A percentile compares a stretch with the other conserved stretches of the same genome.
Conservation (phyloP, 345 rosid species). For the Tarenaya hassleriana region DNA sequence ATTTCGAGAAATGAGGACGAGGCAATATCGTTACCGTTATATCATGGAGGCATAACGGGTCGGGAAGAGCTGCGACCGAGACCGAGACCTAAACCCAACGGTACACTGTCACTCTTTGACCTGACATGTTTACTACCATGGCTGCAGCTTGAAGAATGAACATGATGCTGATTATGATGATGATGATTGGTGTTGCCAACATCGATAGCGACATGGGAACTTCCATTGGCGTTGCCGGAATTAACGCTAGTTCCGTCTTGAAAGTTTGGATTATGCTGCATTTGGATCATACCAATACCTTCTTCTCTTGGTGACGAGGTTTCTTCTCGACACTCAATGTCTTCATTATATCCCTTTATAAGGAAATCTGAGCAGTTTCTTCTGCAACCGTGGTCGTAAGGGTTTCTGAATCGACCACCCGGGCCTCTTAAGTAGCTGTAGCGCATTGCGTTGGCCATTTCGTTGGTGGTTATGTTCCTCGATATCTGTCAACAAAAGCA, state of each 20-base stretch:
- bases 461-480: conserved; percentile 89
- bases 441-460: conserved; percentile 86
- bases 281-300: conserved; percentile 73
- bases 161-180: conserved; percentile 39
- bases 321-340: conserved; percentile 50
- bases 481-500: too few relatives aligned
- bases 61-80: conserved; percentile 49
- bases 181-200: conserved; percentile 26
- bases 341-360: conserved; percentile 80
- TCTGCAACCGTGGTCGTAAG: conserved; percentile 75
- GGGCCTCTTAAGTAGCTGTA: conserved; percentile 89
- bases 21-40: too few relatives aligned
- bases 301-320: conserved; percentile 35
- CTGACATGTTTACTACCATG: conserved; percentile 36
- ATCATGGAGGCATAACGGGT: conserved; percentile 38
- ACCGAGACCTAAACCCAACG: conserved; percentile 72
- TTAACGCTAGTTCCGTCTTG: conserved; percentile 53
- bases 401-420: conserved; percentile 87
- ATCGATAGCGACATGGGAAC: conserved; percentile 60
- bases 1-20: conserved; percentile 10
- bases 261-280: conserved; percentile 45
- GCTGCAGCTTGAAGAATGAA: conserved; percentile 59
- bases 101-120: conserved; percentile 41
- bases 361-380: conserved; percentile 88
- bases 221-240: too few relatives aligned